Conservation (phyloP, 2,329 filamentous ascomycete genomes). For the Pseudopithomyces chartarum region DNA sequence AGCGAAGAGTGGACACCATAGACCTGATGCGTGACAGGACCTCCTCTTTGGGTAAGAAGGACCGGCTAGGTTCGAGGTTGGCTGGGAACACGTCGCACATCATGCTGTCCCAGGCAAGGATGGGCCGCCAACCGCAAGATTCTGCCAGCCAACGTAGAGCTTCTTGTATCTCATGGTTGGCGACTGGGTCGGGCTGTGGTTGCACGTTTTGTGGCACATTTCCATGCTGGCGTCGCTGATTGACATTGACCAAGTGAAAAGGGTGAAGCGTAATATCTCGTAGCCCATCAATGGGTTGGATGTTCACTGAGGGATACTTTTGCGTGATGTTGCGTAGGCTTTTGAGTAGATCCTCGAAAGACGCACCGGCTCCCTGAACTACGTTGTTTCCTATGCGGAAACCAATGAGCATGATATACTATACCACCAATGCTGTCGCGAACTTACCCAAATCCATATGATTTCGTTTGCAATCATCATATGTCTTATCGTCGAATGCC, state of each 20-base stretch:
- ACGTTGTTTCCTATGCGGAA: slow-evolving; percentile 30
- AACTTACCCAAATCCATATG: slow-evolving; percentile 34
- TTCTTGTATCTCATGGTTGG: slow-evolving; percentile 37
- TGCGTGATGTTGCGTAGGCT: slow-evolving; percentile 35
- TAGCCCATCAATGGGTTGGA: slow-evolving; percentile 33
- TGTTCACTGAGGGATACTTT: slow-evolving; percentile 39
- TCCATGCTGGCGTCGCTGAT: slow-evolving; percentile 24
- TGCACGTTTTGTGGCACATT: slow-evolving; percentile 13
- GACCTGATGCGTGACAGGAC: slow-evolving; percentile 35
- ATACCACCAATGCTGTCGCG: not conserved
- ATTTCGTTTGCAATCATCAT: slow-evolving; percentile 36
- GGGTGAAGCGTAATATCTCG: slow-evolving; percentile 38
- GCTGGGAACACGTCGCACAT: slow-evolving; percentile 45
- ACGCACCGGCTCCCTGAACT: slow-evolving; percentile 38
- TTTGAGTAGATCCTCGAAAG: slow-evolving; percentile 39
- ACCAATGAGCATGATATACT: not conserved
- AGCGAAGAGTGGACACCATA: slow-evolving; percentile 35
- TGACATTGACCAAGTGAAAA: slow-evolving; percentile 43
- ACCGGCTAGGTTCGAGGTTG: slow-evolving; percentile 35
- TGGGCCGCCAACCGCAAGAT: slow-evolving; percentile 40
- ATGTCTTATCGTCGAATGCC: slow-evolving; percentile 42
- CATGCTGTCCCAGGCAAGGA: slow-evolving; percentile 41
- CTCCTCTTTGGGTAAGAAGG: slow-evolving; percentile 37
- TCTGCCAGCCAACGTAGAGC: slow-evolving; percentile 38
- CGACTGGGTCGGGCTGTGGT: slow-evolving; percentile 30